A percentile compares a stretch with the other conserved stretches of the same genome.
phyloP scores from a whole-genome alignment of 139 green algal genomes.

The Parachlorella kessleri region DNA sequence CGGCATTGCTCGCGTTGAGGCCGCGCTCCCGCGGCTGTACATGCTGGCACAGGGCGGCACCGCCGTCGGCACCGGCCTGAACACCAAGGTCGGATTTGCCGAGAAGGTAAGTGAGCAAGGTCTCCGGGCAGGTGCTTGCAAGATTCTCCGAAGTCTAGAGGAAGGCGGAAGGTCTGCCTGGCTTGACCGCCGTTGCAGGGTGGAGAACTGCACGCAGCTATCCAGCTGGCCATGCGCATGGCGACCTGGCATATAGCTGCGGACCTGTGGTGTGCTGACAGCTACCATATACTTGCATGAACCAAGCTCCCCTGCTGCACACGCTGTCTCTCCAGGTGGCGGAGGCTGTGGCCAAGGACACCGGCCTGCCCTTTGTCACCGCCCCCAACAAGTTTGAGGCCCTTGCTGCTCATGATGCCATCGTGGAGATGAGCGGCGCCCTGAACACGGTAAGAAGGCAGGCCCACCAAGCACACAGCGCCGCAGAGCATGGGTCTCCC shows the following conservation, averaged over 20 bases:
- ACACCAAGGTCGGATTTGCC: constrained; percentile 85
- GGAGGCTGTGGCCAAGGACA: constrained; percentile 72
- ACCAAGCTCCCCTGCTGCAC: too few relatives aligned
- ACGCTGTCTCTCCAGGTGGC: constrained; percentile 60
- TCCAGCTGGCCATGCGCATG: too few relatives aligned
- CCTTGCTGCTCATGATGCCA: constrained; percentile 92
- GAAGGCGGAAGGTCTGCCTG: too few relatives aligned
- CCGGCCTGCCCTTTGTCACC: constrained; percentile 88
- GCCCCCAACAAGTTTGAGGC: constrained; percentile 98
- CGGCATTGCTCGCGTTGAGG: constrained; percentile 72
- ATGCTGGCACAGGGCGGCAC: constrained; percentile 92
- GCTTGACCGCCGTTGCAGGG: too few relatives aligned
- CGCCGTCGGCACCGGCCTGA: constrained; percentile 96
- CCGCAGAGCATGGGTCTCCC: too few relatives aligned
- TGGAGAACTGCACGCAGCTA: too few relatives aligned
- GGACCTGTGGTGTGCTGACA: too few relatives aligned
- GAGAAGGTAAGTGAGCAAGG: constrained; percentile 44
- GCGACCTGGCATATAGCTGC: too few relatives aligned
- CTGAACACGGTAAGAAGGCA: constrained; percentile 90
- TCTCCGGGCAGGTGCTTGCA: too few relatives aligned
- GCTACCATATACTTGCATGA: too few relatives aligned
- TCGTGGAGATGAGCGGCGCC: constrained; percentile 82
- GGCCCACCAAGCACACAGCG: too few relatives aligned
- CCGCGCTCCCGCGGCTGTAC: constrained; percentile 73
- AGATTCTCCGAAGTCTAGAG: too few relatives aligned